A percentile compares a stretch with the other conserved stretches of the same genome.
These are phyloP conservation scores for Colletotrichum higginsianum DNA, from an alignment of 2,329 filamentous ascomycete genomes.

Conservation along the genomic window DNA sequence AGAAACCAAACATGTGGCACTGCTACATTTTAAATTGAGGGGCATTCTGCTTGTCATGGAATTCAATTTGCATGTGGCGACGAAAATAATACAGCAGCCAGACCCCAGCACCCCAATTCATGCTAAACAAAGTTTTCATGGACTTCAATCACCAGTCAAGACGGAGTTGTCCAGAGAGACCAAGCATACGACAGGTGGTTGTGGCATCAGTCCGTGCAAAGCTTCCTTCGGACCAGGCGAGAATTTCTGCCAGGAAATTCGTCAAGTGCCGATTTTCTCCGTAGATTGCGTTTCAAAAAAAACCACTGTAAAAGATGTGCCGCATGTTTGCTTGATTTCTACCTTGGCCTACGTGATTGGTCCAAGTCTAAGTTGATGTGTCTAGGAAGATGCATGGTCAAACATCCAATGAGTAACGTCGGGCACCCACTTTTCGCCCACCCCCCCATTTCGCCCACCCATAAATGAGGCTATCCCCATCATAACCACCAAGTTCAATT, in stretches of 20 bases:
- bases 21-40: neutral
- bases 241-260: no score
- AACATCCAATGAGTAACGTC: neutral
- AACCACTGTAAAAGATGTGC: no score
- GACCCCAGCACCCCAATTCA: neutral
- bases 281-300: no score
- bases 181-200: no score
- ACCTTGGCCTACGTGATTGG: conserved; percentile 10
- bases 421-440: no score
- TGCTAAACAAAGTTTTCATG: neutral
- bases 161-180: neutral
- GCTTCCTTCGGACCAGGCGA: no score
- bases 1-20: neutral
- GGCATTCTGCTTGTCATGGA: conserved; percentile 1
- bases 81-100: neutral
- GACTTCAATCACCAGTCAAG: conserved; percentile 12
- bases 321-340: neutral
- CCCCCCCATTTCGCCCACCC: no score
- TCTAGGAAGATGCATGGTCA: conserved; percentile 1
- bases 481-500: no score
- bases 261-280: neutral
- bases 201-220: neutral
- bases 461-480: no score
- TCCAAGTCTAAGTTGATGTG: neutral
- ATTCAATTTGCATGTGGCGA: neutral